A percentile compares a stretch with the other conserved stretches of the same genome.
These are phyloP conservation scores for Coemansia sp. DNA, from an alignment of 192 early-diverging fungal species.

Conservation along the genomic window DNA sequence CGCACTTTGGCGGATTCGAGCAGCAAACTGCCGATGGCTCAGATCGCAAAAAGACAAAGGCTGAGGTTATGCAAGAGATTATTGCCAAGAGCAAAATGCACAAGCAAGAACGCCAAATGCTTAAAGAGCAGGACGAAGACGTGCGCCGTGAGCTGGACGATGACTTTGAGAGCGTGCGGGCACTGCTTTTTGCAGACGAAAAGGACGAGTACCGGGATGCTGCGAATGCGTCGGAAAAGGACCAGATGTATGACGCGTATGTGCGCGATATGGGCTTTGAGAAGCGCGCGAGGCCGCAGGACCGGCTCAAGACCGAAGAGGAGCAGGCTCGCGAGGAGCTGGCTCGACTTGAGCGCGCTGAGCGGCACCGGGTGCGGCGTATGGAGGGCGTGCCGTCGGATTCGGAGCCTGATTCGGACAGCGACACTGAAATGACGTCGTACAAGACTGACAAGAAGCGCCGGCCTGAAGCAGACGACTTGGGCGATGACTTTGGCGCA, in stretches of 20 bases:
- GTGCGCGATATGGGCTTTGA: slow-evolving; percentile 84
- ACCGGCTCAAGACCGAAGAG: slow-evolving; percentile 92
- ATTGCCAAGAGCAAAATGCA: slow-evolving; percentile 96
- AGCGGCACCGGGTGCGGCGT: slow-evolving; percentile 74
- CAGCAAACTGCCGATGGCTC: slow-evolving; percentile 28
- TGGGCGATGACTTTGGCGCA: slow-evolving; percentile 66
- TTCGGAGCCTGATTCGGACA: slow-evolving; percentile 55
- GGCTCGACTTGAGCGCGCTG: slow-evolving; percentile 81
- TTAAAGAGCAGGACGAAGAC: slow-evolving; percentile 83
- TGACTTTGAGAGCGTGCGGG: slow-evolving; percentile 81
- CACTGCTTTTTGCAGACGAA: slow-evolving; percentile 60
- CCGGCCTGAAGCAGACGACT: slow-evolving; percentile 64
- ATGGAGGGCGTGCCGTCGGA: slow-evolving; percentile 74
- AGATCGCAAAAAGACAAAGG: slow-evolving; percentile 75
- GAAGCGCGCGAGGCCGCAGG: slow-evolving; percentile 79
- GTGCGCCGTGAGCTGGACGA: slow-evolving; percentile 83
- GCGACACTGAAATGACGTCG: slow-evolving; percentile 58
- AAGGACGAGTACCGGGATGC: slow-evolving; percentile 27
- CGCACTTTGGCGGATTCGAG: slow-evolving; percentile 32
- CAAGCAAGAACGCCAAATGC: slow-evolving; percentile 89
- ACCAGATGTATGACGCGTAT: slow-evolving; percentile 79
- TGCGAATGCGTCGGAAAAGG: slow-evolving; percentile 13
- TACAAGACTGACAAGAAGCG: slow-evolving; percentile 52
- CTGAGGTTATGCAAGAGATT: slow-evolving; percentile 96
- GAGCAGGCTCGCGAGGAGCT: slow-evolving; percentile 85